Conservation (phyloP, 306 rosid species). For the Canavalia gladiata region DNA sequence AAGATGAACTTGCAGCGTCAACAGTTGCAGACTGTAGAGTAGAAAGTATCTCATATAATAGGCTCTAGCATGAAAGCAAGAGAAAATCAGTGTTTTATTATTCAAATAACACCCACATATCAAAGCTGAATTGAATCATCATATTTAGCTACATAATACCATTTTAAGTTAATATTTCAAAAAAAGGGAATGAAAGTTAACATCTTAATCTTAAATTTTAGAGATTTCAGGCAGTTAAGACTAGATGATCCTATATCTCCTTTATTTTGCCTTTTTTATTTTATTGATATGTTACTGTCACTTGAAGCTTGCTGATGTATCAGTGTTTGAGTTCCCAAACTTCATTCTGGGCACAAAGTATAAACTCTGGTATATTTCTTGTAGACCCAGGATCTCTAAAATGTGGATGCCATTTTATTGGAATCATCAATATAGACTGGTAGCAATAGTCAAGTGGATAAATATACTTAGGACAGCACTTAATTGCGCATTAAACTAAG, state of each 20-base stretch:
- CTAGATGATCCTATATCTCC: background rate
- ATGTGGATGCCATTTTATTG: slow-evolving; percentile 5
- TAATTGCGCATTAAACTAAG: slow-evolving; percentile 17
- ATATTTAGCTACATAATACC: background rate
- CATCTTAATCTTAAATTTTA: slow-evolving; percentile 1
- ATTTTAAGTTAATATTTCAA: background rate
- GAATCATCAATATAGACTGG: slow-evolving; percentile 22
- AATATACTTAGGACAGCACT: background rate
- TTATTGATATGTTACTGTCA: background rate
- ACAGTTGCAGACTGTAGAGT: slow-evolving; percentile 66
- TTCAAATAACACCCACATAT: slow-evolving; percentile 35
- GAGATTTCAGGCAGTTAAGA: slow-evolving; percentile 16
- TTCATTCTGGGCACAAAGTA: background rate
- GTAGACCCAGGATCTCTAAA: slow-evolving; percentile 5
- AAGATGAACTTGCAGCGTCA: slow-evolving; percentile 86
- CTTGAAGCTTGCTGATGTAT: slow-evolving; percentile 28
- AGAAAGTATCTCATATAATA: slow-evolving; percentile 75
- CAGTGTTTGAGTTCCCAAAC: slow-evolving; percentile 23
- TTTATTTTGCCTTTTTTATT: background rate
- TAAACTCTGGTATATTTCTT: slow-evolving; percentile 8
- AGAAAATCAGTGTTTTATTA: slow-evolving; percentile 25
- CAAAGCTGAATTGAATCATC: slow-evolving; percentile 15
- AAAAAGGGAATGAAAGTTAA: slow-evolving; percentile 7
- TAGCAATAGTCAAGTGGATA: background rate
- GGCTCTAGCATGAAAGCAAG: slow-evolving; percentile 59